Evolutionary conservation across 257 asterid genomes (phyloP), one percentile per base, ranked within the genome.

Genomic region (Ophiorrhiza pumila): DNA sequence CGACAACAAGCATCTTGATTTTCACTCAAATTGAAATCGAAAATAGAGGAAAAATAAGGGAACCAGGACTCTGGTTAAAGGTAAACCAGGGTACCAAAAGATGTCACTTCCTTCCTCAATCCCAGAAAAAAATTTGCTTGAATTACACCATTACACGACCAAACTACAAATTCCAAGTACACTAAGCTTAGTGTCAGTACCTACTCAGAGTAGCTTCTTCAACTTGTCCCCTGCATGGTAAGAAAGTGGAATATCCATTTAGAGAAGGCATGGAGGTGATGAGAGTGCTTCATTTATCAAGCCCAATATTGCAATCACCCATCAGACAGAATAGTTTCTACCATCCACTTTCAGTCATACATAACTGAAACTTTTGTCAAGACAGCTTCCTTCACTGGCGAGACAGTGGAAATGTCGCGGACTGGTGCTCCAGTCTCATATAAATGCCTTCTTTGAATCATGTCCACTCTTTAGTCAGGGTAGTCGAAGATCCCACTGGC

Each of bases 401-500:
- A 42, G 35, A 8, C 27, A 52, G 72, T 71, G 25, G 68, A 10
- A 15, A 65, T 7, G 23, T 57, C 53, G 27, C 39, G 65, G 37
- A 68, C 47, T 71, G 56, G 65, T 60, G 76, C 57, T 45, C 50
- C 62, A 42, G 62, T 25, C 22, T 61, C 9, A 72, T 53, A 66
- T 50, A 35, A 46, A 4, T 39, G 13, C 55, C 23, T 49, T 12
- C 55, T 15, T 20, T 49, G 17, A 17, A 2, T 49, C 55, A 37
- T 37, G 42, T 37, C 42, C 42, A 37, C 7, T 37, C 42, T 2
- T 3, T 37, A 37, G 7, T 37, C 7, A 3, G 42, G 7, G 42
- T 37, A 37, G 42, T 62, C 20, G 68, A 27, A 20, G 29, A 39
- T 62, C 17, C 25, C 29, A 35, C 25, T 39, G 49, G 18, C 61